Base-by-base conservation (phyloP, 2,329 filamentous ascomycete genomes). In the Penicillium crustosum region DNA sequence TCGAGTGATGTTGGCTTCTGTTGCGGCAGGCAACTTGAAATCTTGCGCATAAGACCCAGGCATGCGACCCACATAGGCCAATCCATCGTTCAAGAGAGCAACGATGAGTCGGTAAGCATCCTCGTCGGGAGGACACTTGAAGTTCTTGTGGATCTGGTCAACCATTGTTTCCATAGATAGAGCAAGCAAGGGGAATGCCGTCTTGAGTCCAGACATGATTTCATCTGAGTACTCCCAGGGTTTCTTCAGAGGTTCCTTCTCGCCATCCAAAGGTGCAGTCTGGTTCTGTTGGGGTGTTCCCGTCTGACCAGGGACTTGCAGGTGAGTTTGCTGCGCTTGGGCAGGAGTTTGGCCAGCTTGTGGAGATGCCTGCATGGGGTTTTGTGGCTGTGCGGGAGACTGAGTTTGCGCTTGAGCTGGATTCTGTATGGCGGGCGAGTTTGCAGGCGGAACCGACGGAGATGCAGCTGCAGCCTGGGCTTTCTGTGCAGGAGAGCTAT, bases 81-180 rank as follows among this genome's bases (percentile, higher is more conserved):
- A 78, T 0, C 91, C 94, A 75, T 99, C 94, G 72, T 99, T 99
- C 23, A 99, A 85, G 12, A 99, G 80, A 3, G 94, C 95, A n/a
- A 97, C 93, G 64, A 99, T 99, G 17, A 99, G 82, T 49, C 94
- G 86, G 75, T 97, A 97, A 2, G 94, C 95, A 78, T 99, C 94
- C 74, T 99, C 94, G 68, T 99, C 94, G 0, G 93, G 93, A 15
- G 93, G 93, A 69, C 94, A 97, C 78, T 99, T 99, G 84, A 99
- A 99, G 77, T 97, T 89, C 81, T 97, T 97, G 75, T 94, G 90
- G 58, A 99, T 96, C 76, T 97, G 93, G 72, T 99, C 94, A 31
- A 97, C 93, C 92, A 97, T 99, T 0, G 93, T 96, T 78, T 99
- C 94, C 94, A 99, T 97, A 0, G 93, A 97, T 43, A 97, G 80